Evolutionary conservation across 2,329 filamentous ascomycete species (phyloP).

Genomic region (Ceratocystis alfenasii): DNA sequence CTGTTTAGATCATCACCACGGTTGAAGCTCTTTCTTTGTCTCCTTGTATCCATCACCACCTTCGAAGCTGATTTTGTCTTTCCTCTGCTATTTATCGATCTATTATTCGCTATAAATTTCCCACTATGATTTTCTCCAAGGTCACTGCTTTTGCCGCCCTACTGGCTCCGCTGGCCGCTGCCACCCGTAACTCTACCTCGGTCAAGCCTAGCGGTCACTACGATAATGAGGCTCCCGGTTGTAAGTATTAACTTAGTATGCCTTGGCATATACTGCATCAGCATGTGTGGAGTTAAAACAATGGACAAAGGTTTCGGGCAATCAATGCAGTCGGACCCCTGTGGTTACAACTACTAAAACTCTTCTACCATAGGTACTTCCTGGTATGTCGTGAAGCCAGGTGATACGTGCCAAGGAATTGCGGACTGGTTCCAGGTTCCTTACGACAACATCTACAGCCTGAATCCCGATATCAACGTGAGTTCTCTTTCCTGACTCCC

Average conservation of each 20-base stretch:
- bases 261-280: no score
- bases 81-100: neutral
- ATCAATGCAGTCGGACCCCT: no score
- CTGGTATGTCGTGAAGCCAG: conserved; percentile 18
- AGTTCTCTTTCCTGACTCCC: neutral
- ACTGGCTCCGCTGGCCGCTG: neutral
- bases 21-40: no score
- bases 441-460: conserved; percentile 9
- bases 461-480: conserved; percentile 20
- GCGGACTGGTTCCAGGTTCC: conserved; percentile 4
- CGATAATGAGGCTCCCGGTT: neutral
- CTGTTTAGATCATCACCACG: neutral
- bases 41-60: no score
- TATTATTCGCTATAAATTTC: neutral
- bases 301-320: no score
- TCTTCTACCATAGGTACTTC: conserved; percentile 7
- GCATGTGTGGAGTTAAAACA: no score
- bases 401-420: conserved; percentile 19
- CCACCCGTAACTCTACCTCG: conserved; percentile 10
- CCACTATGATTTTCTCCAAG: conserved; percentile 15
- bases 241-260: neutral
- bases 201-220: conserved; percentile 4
- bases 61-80: neutral
- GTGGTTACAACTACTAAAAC: neutral
- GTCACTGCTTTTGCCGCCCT: conserved; percentile 1